Evolutionary conservation across 2,329 filamentous ascomycete genomes (phyloP), one percentile per base, ranked within the genome.

Genomic region (Pseudofabraea citricarpa): DNA sequence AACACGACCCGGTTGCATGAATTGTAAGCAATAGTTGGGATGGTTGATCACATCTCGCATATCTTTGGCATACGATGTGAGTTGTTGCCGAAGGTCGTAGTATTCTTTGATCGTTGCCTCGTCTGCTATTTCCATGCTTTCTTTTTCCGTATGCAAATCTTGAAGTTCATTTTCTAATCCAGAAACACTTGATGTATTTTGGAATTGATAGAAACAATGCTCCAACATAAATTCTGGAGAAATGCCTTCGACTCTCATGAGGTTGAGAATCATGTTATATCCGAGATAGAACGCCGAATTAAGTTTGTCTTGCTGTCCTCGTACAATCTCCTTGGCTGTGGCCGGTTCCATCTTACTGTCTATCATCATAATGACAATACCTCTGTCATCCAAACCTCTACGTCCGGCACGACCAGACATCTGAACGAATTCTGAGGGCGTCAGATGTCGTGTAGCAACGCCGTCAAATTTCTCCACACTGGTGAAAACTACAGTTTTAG

Each of bases 311-410:
- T 98, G 93, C 60, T 96, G 87, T 54, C 93, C 93, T 41, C 93
- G 89, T 10, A 98, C 93, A 56, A 98, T 96, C 51, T 87, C 84
- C 67, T 95, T 95, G 32, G 93, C 91, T n/a, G 85, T 83, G 2
- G 88, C 82, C 1, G 93, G 93, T 59, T 98, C 93, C 71, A 98
- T 91, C 69, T 93, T 89, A 64, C 94, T 87, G 60, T 94, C 86
- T 49, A 98, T 87, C 91, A 98, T 97, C 89, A 98, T 97, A 64
- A 98, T 97, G 55, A 98, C 93, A 56, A 97, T 94, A 77, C 93
- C 93, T 53, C 93, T 86, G 50, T 96, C 90, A 70, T 98, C 93
- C 43, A 98, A 85, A 68, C 93, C 93, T 80, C 93, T 84, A 76
- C 93, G 87, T 61, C 93, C 93, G 47, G 93, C 93, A 67, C 93